A percentile compares a stretch with the other conserved stretches of the same genome.
Conservation (phyloP, 192 early-diverging fungal species). For the Entomortierella beljakovae region DNA sequence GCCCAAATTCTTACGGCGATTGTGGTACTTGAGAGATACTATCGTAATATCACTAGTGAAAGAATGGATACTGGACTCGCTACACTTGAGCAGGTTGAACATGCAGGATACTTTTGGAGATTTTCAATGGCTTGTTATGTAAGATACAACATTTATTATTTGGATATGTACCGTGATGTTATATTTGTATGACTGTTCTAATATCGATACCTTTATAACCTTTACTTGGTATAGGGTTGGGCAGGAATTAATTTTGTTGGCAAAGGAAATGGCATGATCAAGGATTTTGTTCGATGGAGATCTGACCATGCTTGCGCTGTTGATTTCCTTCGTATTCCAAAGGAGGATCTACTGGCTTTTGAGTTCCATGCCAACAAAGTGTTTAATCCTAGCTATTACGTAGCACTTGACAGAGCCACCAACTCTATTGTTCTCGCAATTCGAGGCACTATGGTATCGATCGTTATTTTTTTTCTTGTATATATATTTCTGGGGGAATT, state of each 20-base stretch:
- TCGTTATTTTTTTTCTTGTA: not conserved
- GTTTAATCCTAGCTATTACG: conserved; percentile 78
- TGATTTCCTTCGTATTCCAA: conserved; percentile 69
- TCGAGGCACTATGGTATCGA: conserved; percentile 73
- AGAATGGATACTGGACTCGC: conserved; percentile 56
- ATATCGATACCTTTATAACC: no score
- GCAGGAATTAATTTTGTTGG: conserved; percentile 79
- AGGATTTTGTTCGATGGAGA: conserved; percentile 72
- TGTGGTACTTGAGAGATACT: conserved; percentile 73
- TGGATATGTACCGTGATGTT: no score
- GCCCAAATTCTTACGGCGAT: conserved; percentile 73
- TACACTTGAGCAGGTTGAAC: conserved; percentile 50
- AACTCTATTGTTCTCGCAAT: conserved; percentile 75
- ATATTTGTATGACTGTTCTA: no score
- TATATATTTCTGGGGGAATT: not conserved
- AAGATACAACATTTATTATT: conserved; percentile 39
- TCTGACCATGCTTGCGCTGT: conserved; percentile 74
- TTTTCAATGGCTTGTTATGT: conserved; percentile 60
- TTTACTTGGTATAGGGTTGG: no score
- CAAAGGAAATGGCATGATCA: conserved; percentile 71
- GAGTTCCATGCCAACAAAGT: conserved; percentile 74
- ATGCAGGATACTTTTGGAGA: conserved; percentile 59
- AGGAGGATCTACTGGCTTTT: conserved; percentile 74
- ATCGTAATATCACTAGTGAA: conserved; percentile 58
- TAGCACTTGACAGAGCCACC: conserved; percentile 70